These are phyloP conservation scores for Salix purpurea DNA, from an alignment of 345 rosid species.

Conservation along the genomic window DNA sequence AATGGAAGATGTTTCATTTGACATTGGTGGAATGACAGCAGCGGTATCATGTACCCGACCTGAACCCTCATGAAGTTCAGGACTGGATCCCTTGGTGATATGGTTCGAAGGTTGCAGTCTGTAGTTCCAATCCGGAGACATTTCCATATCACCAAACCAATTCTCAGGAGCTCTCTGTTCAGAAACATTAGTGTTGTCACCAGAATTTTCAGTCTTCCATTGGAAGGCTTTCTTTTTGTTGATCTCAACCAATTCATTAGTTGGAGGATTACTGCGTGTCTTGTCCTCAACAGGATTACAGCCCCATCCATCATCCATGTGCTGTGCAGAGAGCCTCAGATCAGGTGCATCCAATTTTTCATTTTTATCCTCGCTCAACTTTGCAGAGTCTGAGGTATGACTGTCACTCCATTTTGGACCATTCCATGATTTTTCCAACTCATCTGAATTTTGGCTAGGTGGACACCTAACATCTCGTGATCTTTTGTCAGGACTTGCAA, in stretches of 20 bases:
- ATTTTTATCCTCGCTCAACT: slow-evolving; percentile 27
- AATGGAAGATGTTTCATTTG: slow-evolving; percentile 24
- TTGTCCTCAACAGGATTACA: slow-evolving; percentile 24
- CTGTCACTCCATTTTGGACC: slow-evolving; percentile 37
- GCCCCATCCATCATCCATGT: slow-evolving; percentile 34
- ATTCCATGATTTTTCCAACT: slow-evolving; percentile 36
- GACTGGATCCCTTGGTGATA: slow-evolving; percentile 24
- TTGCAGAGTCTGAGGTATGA: slow-evolving; percentile 28
- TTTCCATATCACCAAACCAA: slow-evolving; percentile 61
- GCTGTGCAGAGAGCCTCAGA: slow-evolving; percentile 29
- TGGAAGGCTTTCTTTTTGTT: slow-evolving; percentile 20
- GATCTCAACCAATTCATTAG: slow-evolving; percentile 22
- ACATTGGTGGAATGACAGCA: slow-evolving; percentile 26
- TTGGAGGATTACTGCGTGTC: slow-evolving; percentile 16
- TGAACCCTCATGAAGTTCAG: slow-evolving; percentile 24
- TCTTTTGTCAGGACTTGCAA: slow-evolving; percentile 54
- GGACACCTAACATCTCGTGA: slow-evolving; percentile 37
- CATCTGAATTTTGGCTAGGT: slow-evolving; percentile 30
- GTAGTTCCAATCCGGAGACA: slow-evolving; percentile 87
- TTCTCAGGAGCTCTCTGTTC: slow-evolving; percentile 44
- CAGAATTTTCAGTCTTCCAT: slow-evolving; percentile 30
- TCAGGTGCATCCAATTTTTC: slow-evolving; percentile 28
- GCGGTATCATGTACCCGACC: slow-evolving; percentile 21
- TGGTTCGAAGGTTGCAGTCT: slow-evolving; percentile 36
- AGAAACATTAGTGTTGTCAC: slow-evolving; percentile 18